phyloP scores from a whole-genome alignment of 2,329 filamentous ascomycete genomes.

The Teratosphaeria destructans region DNA sequence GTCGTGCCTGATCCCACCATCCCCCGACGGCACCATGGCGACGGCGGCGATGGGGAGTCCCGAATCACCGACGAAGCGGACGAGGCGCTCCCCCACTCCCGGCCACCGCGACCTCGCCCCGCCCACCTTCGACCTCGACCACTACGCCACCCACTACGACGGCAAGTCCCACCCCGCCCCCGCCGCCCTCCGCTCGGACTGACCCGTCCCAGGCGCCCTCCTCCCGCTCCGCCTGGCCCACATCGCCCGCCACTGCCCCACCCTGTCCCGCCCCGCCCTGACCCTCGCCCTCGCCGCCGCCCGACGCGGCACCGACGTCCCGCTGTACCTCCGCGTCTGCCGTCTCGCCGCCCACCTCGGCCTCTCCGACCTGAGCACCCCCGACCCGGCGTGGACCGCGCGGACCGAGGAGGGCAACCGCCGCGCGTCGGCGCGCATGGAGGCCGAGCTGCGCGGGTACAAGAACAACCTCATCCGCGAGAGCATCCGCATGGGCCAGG shows the following conservation, averaged over 20 bases:
- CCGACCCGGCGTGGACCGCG: constrained; percentile 68
- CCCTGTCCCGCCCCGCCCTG: constrained; percentile 69
- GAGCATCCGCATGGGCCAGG: constrained; percentile 85
- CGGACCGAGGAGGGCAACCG: constrained; percentile 56
- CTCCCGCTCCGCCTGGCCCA: constrained; percentile 69
- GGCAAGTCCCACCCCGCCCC: constrained; percentile 39
- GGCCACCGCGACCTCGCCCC: constrained; percentile 31
- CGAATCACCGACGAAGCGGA: constrained; percentile 2
- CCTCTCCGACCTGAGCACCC: constrained; percentile 53
- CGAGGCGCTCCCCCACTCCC: constrained; percentile 2
- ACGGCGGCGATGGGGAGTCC: neutral
- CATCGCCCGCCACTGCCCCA: constrained; percentile 68
- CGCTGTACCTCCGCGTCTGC: constrained; percentile 59
- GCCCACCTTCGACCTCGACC: constrained; percentile 84
- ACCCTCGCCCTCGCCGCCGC: constrained; percentile 67
- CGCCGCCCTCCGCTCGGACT: neutral
- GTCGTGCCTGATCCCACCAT: neutral
- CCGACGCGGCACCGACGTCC: constrained; percentile 63
- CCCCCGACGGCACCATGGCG: neutral
- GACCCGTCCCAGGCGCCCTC: constrained; percentile 53
- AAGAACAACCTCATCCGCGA: constrained; percentile 97
- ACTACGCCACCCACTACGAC: constrained; percentile 80
- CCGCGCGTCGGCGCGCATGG: constrained; percentile 62
- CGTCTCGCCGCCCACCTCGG: constrained; percentile 57
- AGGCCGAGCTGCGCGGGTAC: constrained; percentile 78